Conservation (phyloP, 768 basidiomycete species). For the Lyophyllum shimeji region DNA sequence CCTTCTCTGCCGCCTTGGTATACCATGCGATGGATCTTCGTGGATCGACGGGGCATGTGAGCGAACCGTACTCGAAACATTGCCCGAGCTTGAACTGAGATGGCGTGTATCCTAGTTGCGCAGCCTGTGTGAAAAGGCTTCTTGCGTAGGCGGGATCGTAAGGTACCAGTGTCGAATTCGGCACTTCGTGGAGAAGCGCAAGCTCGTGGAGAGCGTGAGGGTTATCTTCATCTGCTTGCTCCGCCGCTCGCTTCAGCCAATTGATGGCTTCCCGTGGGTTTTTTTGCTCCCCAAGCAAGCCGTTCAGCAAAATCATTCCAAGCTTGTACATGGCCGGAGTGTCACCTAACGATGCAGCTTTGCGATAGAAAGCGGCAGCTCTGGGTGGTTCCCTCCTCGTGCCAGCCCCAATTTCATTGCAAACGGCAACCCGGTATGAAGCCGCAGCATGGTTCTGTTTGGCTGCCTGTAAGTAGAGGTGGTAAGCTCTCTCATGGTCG, state of each 20-base stretch:
- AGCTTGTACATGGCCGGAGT: conserved; percentile 99
- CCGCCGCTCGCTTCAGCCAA: conserved; percentile 93
- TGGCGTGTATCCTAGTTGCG: conserved; percentile 89
- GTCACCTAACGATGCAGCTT: conserved; percentile 93
- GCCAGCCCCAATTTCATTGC: conserved; percentile 97
- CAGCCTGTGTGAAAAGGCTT: conserved; percentile 86
- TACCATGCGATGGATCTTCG: conserved; percentile 97
- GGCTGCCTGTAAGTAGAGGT: conserved; percentile 93
- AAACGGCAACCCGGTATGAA: conserved; percentile 95
- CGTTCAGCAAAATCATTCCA: conserved; percentile 95
- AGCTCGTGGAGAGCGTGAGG: conserved; percentile 97
- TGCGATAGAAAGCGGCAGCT: conserved; percentile 94
- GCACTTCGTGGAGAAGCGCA: conserved; percentile 80
- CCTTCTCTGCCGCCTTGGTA: conserved; percentile 96
- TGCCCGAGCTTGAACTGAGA: conserved; percentile 95
- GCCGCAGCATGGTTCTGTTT: conserved; percentile 97
- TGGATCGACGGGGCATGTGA: conserved; percentile 92
- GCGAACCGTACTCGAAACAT: conserved; percentile 89
- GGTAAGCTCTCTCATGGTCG: conserved; percentile 97
- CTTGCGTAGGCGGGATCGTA: conserved; percentile 83
- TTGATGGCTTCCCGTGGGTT: conserved; percentile 91
- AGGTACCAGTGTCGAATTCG: conserved; percentile 63
- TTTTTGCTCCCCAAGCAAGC: conserved; percentile 75
- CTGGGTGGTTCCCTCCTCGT: conserved; percentile 86
- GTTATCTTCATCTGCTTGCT: conserved; percentile 97